A percentile compares a stretch with the other conserved stretches of the same genome.
Evolutionary conservation across 2,329 filamentous ascomycete species (phyloP).

Genomic region (Didymosphaeria variabile): DNA sequence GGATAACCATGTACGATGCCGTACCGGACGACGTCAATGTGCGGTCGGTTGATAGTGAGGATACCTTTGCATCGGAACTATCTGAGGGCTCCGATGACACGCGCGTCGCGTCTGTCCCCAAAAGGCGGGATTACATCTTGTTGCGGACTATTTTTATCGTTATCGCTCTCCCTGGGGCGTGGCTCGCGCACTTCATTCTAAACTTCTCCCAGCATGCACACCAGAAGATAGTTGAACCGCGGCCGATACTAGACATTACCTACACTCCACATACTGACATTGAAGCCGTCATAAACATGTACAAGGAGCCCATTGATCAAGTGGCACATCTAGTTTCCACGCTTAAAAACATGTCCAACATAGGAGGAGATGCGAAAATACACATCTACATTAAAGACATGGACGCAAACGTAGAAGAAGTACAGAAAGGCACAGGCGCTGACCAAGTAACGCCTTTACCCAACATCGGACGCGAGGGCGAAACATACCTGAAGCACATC

Average conservation of each 20-base stretch:
- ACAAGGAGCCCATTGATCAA: conserved; percentile 42
- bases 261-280: conserved; percentile 32
- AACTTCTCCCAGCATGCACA: conserved; percentile 26
- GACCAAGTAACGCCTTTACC: conserved; percentile 32
- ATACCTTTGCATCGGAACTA: background rate
- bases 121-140: background rate
- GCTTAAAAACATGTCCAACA: conserved; percentile 27
- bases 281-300: conserved; percentile 52
- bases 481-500: conserved; percentile 58
- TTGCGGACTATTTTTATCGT: conserved; percentile 17
- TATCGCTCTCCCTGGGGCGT: conserved; percentile 24
- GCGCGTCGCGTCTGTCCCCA: background rate
- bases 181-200: conserved; percentile 26
- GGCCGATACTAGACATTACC: conserved; percentile 22
- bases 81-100: conserved; percentile 4
- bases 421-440: conserved; percentile 31
- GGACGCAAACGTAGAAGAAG: conserved; percentile 23
- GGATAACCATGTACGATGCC: conserved; percentile 15
- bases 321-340: conserved; percentile 30
- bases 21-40: background rate
- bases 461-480: conserved; percentile 57
- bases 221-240: background rate
- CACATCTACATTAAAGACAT: conserved; percentile 44
- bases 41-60: conserved; percentile 15
- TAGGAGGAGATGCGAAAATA: conserved; percentile 26